Conservation (phyloP, 1,284 basidiomycete genomes). For the Erythrobasidium hasegawianum region DNA sequence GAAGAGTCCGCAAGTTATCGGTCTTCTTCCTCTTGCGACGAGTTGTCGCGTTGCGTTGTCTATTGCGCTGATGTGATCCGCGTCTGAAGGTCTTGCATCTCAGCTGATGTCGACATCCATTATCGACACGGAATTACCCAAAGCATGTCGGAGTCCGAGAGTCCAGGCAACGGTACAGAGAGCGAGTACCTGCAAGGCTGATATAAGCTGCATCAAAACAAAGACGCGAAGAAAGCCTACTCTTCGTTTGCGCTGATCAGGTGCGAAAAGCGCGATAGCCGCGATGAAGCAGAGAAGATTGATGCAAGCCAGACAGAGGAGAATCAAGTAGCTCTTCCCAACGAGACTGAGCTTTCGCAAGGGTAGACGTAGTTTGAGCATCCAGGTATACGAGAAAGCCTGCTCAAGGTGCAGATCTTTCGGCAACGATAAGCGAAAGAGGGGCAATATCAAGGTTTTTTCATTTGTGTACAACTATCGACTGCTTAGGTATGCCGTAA, state of each 20-base stretch:
- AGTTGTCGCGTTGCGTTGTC: conserved; percentile 40
- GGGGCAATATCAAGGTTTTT: no score
- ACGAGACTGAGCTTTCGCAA: conserved; percentile 45
- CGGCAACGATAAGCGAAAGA: no score
- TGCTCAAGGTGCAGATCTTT: no score
- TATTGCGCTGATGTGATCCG: conserved; percentile 31
- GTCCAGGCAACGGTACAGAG: conserved; percentile 50
- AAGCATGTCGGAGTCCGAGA: conserved; percentile 49
- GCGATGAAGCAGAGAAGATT: conserved; percentile 48
- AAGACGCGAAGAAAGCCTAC: conserved; percentile 11
- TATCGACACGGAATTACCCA: conserved; percentile 42
- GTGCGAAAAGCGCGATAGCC: conserved; percentile 45
- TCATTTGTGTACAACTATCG: conserved; percentile 22
- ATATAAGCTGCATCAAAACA: not conserved
- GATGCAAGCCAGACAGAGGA: conserved; percentile 42
- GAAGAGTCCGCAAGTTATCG: conserved; percentile 49
- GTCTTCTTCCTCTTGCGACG: conserved; percentile 38
- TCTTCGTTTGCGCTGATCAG: conserved; percentile 8
- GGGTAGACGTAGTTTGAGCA: not conserved
- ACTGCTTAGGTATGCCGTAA: conserved; percentile 28
- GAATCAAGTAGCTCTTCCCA: conserved; percentile 45
- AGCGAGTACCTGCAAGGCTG: conserved; percentile 40
- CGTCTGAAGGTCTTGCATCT: conserved; percentile 34
- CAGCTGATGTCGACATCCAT: conserved; percentile 40
- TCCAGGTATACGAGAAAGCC: no score